Percentiles rank a stretch among this genome's conserved stretches.
Conservation (phyloP, 140 eudicot genomes). For the Senecio squalidus region DNA sequence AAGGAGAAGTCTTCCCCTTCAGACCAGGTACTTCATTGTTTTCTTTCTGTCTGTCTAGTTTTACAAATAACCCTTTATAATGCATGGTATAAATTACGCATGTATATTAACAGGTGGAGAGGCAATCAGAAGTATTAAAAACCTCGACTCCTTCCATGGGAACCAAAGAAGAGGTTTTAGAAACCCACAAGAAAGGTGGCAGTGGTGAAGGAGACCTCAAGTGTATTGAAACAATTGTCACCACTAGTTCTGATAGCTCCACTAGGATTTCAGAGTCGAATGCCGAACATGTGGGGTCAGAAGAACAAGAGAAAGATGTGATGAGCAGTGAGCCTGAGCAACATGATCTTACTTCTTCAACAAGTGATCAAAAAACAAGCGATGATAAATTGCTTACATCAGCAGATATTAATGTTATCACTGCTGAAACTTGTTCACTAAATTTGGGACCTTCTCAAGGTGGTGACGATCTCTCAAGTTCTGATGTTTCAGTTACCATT, state of each 20-base stretch:
- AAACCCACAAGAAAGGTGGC: slow-evolving; percentile 22
- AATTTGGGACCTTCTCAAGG: slow-evolving; percentile 17
- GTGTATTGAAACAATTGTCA: slow-evolving; percentile 5
- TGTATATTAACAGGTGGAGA: slow-evolving; percentile 27
- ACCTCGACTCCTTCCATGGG: slow-evolving; percentile 21
- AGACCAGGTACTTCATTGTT: slow-evolving; percentile 33
- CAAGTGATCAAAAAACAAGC: slow-evolving; percentile 12
- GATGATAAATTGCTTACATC: slow-evolving; percentile 14
- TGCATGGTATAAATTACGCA: slow-evolving; percentile 9
- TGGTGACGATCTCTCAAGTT: slow-evolving; percentile 13
- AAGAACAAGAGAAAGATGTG: slow-evolving; percentile 24
- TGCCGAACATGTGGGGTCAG: slow-evolving; percentile 12
- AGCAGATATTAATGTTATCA: slow-evolving; percentile 15
- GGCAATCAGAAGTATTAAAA: slow-evolving; percentile 26
- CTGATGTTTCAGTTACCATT: slow-evolving; percentile 18
- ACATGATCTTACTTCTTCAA: neutral
- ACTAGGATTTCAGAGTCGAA: slow-evolving; percentile 10
- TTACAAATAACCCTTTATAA: neutral
- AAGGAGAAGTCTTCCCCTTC: slow-evolving; percentile 18
- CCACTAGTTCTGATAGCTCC: slow-evolving; percentile 5
- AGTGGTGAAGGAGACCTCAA: slow-evolving; percentile 10
- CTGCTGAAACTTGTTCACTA: slow-evolving; percentile 25
- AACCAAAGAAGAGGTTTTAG: neutral
- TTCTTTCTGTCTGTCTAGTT: neutral
- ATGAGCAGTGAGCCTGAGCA: neutral